Evolutionary conservation across 768 basidiomycete species (phyloP).

Genomic region (Leccinum fibrillosum): DNA sequence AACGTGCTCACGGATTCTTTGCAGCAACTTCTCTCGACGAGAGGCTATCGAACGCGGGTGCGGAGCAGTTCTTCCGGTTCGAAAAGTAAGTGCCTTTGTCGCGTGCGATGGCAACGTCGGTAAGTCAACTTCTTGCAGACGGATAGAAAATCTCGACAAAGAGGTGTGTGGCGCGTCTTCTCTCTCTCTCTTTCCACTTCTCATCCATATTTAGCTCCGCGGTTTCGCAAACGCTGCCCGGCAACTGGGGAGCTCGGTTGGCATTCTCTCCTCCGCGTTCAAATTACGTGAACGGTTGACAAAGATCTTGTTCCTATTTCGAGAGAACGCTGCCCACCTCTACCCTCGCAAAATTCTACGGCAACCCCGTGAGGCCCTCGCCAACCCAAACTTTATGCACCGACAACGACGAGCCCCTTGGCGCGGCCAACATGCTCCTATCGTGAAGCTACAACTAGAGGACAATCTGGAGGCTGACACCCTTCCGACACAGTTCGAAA

Average conservation of each 20-base stretch:
- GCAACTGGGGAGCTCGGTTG: slow-evolving; percentile 54
- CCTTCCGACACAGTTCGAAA: slow-evolving; percentile 44
- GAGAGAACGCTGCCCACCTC: slow-evolving; percentile 54
- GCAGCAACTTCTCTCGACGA: slow-evolving; percentile 46
- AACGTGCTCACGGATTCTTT: slow-evolving; percentile 10
- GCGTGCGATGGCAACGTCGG: neutral
- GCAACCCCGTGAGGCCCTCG: slow-evolving; percentile 37
- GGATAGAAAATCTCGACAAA: slow-evolving; percentile 46
- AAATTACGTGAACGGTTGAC: slow-evolving; percentile 49
- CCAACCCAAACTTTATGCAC: slow-evolving; percentile 37
- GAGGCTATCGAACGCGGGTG: slow-evolving; percentile 47
- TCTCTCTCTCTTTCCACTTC: neutral
- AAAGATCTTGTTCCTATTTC: slow-evolving; percentile 49
- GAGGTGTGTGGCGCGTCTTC: slow-evolving; percentile 32
- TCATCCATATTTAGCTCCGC: slow-evolving; percentile 36
- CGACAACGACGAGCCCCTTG: slow-evolving; percentile 28
- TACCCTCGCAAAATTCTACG: slow-evolving; percentile 47
- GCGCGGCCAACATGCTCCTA: slow-evolving; percentile 35
- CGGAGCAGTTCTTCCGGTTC: slow-evolving; percentile 46
- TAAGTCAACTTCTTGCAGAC: slow-evolving; percentile 28
- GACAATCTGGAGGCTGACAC: slow-evolving; percentile 47
- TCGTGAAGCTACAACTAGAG: slow-evolving; percentile 35
- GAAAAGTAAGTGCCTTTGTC: slow-evolving; percentile 36
- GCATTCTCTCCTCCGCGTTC: slow-evolving; percentile 53
- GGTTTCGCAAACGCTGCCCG: slow-evolving; percentile 55